These are phyloP conservation scores for Jackrogersella multiformis DNA, from an alignment of 495 filamentous ascomycete genomes.

Conservation along the genomic window DNA sequence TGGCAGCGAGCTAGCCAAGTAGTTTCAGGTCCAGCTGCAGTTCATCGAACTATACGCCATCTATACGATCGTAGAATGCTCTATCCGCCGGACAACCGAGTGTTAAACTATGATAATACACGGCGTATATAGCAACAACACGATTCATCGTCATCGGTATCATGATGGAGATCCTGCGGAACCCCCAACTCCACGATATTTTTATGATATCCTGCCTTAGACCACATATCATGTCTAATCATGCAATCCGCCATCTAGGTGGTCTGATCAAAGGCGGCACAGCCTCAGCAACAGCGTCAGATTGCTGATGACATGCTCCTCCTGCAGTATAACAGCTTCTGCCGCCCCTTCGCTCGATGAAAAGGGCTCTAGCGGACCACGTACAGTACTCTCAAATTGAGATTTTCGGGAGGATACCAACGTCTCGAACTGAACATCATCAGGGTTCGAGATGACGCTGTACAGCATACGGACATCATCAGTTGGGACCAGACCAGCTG, in stretches of 20 bases:
- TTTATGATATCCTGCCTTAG: not conserved
- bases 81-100: not conserved
- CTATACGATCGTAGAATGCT: not conserved
- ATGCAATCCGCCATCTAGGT: not conserved
- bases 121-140: not conserved
- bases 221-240: not conserved
- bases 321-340: conserved; percentile 32
- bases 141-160: not conserved
- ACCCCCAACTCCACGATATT: not conserved
- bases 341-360: not conserved
- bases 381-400: conserved; percentile 39
- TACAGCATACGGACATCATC: conserved; percentile 60
- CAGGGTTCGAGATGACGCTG: conserved; percentile 46
- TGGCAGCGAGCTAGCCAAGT: not conserved
- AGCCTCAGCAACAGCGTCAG: conserved; percentile 34
- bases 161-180: not conserved
- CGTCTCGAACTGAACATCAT: conserved; percentile 32
- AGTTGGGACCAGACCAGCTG: conserved; percentile 54
- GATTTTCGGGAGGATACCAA: conserved; percentile 35
- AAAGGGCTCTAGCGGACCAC: conserved; percentile 35
- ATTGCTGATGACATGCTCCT: conserved; percentile 36
- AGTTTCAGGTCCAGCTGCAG: not conserved
- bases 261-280: conserved; percentile 27
- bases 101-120: not conserved
- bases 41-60: not conserved